Base-by-base conservation (phyloP, 192 early-diverging fungal species). In the Coemansia sp. region DNA sequence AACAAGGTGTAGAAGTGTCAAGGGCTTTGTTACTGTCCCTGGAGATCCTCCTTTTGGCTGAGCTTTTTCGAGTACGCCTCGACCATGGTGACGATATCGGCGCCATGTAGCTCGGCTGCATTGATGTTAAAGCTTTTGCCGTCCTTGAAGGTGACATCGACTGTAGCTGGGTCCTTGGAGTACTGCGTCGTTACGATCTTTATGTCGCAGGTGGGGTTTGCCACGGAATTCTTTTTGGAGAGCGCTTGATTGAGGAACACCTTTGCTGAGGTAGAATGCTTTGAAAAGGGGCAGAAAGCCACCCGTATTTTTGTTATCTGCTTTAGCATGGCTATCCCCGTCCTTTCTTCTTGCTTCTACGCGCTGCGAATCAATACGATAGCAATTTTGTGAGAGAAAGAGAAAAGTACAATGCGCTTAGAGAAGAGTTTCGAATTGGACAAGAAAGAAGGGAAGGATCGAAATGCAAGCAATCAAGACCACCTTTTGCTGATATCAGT, bases 131-230 rank as follows among this genome's bases (percentile, higher is more conserved):
- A 38, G 40, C 64, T 64, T 20, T 70, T 67, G 41, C 78, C 78
- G 38, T 80, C 78, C 55, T 80, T 80, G 50, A 75, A 80, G n/a
- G 57, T 53, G 15, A 80, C 78, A 34, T 74, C 65, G 20, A 75
- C 68, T 37, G 36, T 60, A 0, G 78, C 37, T 27, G 78, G 67
- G 42, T 74, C 78, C 37, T 67, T 74, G 54, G 36, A 30, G 37
- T 41, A 54, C 27, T 59, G 29, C 22, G 70, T 65, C 23, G 69
- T 72, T 2, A 55, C 38, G 10, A 81, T 48, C 22, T 75, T 57
- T 63, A 81, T 81, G 60, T 81, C 64, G 69, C 79, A 81, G 22
- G 52, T 52, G 1, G 79, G 79, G 66, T 81, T 81, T 19, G 73
- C 68, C 3, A 50, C 14, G 6, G 19, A 34, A 67, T 81, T 81